Percentiles rank a stretch among this genome's conserved stretches.
These are phyloP conservation scores for Penicillium sp. DNA, from an alignment of 2,329 filamentous ascomycete genomes.

Conservation along the genomic window DNA sequence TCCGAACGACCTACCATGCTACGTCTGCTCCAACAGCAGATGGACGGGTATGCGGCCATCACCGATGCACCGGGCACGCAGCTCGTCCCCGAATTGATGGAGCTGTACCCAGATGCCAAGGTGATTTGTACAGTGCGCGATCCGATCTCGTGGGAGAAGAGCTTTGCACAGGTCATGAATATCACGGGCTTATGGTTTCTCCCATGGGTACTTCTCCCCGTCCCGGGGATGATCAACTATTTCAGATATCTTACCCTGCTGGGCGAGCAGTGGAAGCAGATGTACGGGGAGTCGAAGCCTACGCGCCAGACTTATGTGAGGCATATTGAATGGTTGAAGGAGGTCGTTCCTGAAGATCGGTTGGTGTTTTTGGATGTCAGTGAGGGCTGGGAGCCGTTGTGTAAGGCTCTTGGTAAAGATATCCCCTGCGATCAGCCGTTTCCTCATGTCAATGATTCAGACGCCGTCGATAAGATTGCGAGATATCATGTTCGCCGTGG, in stretches of 20 bases:
- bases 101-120: conserved; percentile 51
- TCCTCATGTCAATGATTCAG: conserved; percentile 39
- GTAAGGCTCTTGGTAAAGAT: conserved; percentile 42
- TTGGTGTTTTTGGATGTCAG: conserved; percentile 39
- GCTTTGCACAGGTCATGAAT: conserved; percentile 19
- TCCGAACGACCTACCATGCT: conserved; percentile 9
- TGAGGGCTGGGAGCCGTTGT: conserved; percentile 50
- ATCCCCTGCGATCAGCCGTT: conserved; percentile 37
- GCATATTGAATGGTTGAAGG: conserved; percentile 27
- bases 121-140: conserved; percentile 44
- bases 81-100: conserved; percentile 48
- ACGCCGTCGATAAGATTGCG: conserved; percentile 19
- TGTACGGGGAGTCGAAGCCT: conserved; percentile 16
- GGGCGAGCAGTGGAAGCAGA: conserved; percentile 18
- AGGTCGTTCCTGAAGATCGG: conserved; percentile 29
- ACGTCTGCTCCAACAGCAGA: conserved; percentile 8
- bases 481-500: conserved; percentile 27
- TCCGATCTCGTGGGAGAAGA: conserved; percentile 21
- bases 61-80: conserved; percentile 46
- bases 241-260: conserved; percentile 18
- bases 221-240: conserved; percentile 28
- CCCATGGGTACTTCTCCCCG: conserved; percentile 19
- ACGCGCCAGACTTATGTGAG: conserved; percentile 15
- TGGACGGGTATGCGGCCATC: conserved; percentile 47
- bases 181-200: conserved; percentile 21